Conservation (phyloP, 2,329 filamentous ascomycete species). For the Plectosphaerella sp. region DNA sequence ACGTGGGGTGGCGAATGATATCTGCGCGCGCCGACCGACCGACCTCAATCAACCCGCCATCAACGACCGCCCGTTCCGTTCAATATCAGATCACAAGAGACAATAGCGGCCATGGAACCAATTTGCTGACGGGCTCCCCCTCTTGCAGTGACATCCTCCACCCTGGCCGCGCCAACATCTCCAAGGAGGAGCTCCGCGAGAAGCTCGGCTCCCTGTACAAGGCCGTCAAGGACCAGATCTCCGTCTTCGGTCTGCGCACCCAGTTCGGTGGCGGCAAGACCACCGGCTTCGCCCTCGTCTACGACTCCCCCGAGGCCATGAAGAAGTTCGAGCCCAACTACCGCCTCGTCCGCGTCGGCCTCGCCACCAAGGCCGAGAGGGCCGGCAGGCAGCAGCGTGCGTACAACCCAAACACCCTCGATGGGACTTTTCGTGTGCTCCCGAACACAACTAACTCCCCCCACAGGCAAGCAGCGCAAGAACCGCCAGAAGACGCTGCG, state of each 20-base stretch:
- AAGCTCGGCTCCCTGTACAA: conserved; percentile 98
- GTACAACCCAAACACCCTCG: conserved; percentile 37
- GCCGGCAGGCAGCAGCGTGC: conserved; percentile 97
- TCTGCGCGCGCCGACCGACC: no score
- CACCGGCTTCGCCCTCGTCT: conserved; percentile 97
- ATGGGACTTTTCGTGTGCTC: neutral
- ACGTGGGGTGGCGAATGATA: no score
- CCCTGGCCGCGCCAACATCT: conserved; percentile 96
- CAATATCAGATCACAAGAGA: neutral
- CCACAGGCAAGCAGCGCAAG: conserved; percentile 98
- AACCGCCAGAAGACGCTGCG: conserved; percentile 99
- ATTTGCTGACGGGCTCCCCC: conserved; percentile 8
- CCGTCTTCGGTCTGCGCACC: conserved; percentile 96
- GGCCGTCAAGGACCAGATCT: conserved; percentile 94
- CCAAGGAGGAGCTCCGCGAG: conserved; percentile 95
- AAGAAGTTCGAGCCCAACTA: conserved; percentile 99
- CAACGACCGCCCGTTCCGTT: neutral
- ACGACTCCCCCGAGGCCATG: conserved; percentile 96
- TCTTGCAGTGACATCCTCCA: conserved; percentile 97
- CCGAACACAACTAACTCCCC: conserved; percentile 15
- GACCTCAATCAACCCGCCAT: no score
- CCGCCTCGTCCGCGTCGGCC: conserved; percentile 90
- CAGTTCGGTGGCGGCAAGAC: conserved; percentile 99
- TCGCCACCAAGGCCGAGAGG: conserved; percentile 93
- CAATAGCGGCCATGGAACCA: neutral